Base-by-base conservation (phyloP, 192 early-diverging fungal species). In the Blastocladiella britannica region DNA sequence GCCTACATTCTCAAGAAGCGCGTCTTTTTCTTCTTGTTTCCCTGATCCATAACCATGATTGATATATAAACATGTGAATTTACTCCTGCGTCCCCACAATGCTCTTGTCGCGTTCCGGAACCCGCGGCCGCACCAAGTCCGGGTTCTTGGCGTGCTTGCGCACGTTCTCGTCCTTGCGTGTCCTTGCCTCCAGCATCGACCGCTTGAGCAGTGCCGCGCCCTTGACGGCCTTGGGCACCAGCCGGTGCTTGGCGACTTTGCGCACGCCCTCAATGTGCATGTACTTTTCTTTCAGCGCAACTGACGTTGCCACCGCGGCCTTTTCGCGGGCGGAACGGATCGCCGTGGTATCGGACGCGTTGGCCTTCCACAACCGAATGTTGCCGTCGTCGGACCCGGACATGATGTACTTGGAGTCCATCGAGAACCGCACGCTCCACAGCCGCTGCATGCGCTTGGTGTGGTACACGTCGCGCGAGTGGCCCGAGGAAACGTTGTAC, bases 331-430 rank as follows among this genome's bases (percentile, higher is more conserved):
- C 76, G 29, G 80, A 80, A 58, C 75, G 77, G 54, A 72, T 56
- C 29, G 70, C 75, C 62, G 75, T 62, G 20, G 28, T 89, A 63
- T 93, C 87, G 1, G 81, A 82, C n/a, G 91, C 91, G 15, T 80
- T 70, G 1, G 90, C 90, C 65, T 93, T 96, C 95, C 95, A 99
- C 55, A 99, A 62, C 47, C 95, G 82, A 63, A 99, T 73, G 65
- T 90, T 99, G 59, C 93, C 93, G 67, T 99, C 95, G 67, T 99
- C 93, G 25, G 85, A 89, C 12, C 93, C 95, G 9, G 88, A 92
- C 25, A 99, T 63, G 5, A 99, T 82, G 65, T 81, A 99, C 54
- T 89, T 92, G 65, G 80, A 77, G 66, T 99, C 95, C 88, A 93
- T 89, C 53, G 82, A 84, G 67, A 75, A 99, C 57, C 84, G 79